These are phyloP conservation scores for Lepidium sativum DNA, from an alignment of 345 rosid species.

Conservation along the genomic window DNA sequence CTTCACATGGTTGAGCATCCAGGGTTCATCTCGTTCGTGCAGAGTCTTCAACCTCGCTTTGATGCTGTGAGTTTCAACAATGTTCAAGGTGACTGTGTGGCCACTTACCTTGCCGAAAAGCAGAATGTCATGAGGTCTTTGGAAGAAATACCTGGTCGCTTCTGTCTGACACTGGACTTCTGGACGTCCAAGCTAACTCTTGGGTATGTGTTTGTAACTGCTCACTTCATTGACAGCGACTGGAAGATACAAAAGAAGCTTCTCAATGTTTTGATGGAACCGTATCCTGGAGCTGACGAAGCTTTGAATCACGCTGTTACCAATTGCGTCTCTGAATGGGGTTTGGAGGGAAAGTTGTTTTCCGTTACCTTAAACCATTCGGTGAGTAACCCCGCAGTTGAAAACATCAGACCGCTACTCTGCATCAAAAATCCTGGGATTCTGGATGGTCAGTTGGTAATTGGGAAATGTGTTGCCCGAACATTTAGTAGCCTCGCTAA, in stretches of 20 bases:
- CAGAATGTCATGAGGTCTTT: constrained; percentile 60
- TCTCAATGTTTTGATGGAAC: constrained; percentile 87
- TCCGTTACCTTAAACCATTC: constrained; percentile 60
- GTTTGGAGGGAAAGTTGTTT: constrained; percentile 70
- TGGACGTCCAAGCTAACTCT: constrained; percentile 66
- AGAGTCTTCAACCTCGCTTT: constrained; percentile 79
- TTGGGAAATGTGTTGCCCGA: constrained; percentile 60
- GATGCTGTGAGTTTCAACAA: constrained; percentile 57
- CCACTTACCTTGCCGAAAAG: constrained; percentile 73
- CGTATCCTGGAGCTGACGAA: constrained; percentile 58
- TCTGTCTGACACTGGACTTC: constrained; percentile 62
- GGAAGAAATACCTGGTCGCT: constrained; percentile 66
- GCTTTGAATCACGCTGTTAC: constrained; percentile 76
- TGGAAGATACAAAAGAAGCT: constrained; percentile 73
- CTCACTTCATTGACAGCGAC: constrained; percentile 66
- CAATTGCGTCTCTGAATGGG: constrained; percentile 78
- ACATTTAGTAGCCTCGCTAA: constrained; percentile 51
- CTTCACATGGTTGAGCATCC: constrained; percentile 92
- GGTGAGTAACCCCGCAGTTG: constrained; percentile 42
- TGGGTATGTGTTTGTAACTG: constrained; percentile 70
- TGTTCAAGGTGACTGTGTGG: constrained; percentile 88
- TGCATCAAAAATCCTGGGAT: constrained; percentile 60
- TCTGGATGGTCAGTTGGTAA: constrained; percentile 70
- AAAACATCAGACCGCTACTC: constrained; percentile 56
- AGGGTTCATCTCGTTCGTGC: constrained; percentile 62